Evolutionary conservation across 129 eudicot species (phyloP), one percentile per base, ranked within the genome.

Genomic region (Calendula officinalis): DNA sequence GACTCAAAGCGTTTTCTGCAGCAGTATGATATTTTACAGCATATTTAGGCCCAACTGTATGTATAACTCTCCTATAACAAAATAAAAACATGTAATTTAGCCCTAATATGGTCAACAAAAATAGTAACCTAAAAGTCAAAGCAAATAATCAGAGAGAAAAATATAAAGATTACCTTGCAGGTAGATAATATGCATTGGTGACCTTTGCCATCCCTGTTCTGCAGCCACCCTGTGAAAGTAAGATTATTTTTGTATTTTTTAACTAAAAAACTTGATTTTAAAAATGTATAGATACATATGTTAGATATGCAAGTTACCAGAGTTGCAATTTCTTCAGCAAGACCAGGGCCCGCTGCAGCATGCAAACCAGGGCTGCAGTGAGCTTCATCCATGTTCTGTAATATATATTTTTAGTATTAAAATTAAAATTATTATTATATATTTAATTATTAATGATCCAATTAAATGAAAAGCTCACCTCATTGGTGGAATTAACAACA

Each of bases 171-270:
- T 58, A 88, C 99, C 99, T 88, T 22, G 99, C 95, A 49, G 99
- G 99, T 79, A 94, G 99, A 66, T 94, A 92, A 51, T 88, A 83
- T 13, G 97, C 99, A 67, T 87, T 88, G 45, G 97, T 88, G 55
- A 94, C 83, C 80, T 94, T 94, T 36, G 99, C 99, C 99, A 94
- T 88, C 61, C 99, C 99, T 50, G 99, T 94, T 62, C 99, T 82
- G 71, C 99, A 94, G 68, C 99, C 99, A 79, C 99, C 99, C 99
- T 94, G 75, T 12, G 56, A 41, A 70, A 60, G 44, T n/a, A 75
- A 56, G 39, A 9, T 6, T 50, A 38, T 71, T 12, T 60, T 51
- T 61, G 43, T 70, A 35, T 58, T 30, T 10, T 12, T 58, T 34
- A 49, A 41, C 41, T 36, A 50, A 40, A n/a, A 22, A 71, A 39